A percentile compares a stretch with the other conserved stretches of the same genome.
Conservation (phyloP, 192 early-diverging fungal species). For the Podila epigama region DNA sequence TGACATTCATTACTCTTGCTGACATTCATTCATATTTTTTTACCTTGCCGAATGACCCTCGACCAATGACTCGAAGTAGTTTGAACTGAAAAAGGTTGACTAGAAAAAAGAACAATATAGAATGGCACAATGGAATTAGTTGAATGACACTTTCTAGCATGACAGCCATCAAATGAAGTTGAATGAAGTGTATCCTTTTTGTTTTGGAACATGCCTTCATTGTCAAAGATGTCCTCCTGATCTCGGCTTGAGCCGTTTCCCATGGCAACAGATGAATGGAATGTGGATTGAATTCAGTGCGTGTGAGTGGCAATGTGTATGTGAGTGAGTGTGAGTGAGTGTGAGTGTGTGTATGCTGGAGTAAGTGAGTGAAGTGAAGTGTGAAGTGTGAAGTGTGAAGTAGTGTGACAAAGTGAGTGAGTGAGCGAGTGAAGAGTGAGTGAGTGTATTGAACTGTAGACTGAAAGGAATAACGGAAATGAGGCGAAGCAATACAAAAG, state of each 20-base stretch:
- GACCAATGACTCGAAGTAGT: conserved; percentile 79
- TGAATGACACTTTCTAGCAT: too few relatives aligned
- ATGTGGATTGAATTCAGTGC: background rate
- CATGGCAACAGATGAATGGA: conserved; percentile 5
- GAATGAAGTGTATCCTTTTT: background rate
- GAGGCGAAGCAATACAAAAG: conserved; percentile 8
- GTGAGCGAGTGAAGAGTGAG: background rate
- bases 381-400: too few relatives aligned
- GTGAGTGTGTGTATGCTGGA: background rate
- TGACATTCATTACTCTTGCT: background rate
- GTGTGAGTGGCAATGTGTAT: background rate
- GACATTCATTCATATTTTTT: background rate
- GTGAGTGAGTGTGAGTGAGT: background rate
- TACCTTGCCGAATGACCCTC: conserved; percentile 92
- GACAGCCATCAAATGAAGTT: background rate
- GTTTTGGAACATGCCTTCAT: too few relatives aligned
- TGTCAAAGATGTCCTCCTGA: conserved; percentile 43
- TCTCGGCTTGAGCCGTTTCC: conserved; percentile 44
- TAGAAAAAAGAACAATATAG: conserved; percentile 26
- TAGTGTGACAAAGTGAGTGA: background rate
- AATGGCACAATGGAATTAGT: background rate
- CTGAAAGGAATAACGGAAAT: conserved; percentile 3
- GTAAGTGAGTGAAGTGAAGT: too few relatives aligned
- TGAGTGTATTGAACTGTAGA: background rate
- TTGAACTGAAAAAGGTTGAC: conserved; percentile 83